These are phyloP conservation scores for Sclerotinia subarctica DNA, from an alignment of 2,329 filamentous ascomycete species.

Conservation along the genomic window DNA sequence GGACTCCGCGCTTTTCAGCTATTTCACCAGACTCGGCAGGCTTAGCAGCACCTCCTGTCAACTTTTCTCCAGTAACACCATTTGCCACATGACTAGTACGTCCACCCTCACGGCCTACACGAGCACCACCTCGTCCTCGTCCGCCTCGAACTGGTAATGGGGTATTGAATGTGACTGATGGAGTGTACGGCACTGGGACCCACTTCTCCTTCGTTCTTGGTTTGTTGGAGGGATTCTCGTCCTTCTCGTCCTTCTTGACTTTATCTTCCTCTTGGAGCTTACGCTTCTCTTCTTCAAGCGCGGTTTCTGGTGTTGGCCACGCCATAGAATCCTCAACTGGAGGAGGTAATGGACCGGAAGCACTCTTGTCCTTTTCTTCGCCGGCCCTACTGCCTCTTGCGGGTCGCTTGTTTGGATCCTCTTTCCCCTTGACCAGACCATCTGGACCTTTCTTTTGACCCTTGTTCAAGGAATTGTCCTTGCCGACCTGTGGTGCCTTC, in stretches of 20 bases:
- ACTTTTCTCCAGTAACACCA: conserved; percentile 34
- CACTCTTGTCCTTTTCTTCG: conserved; percentile 38
- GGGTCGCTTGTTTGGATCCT: conserved; percentile 36
- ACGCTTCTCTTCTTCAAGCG: conserved; percentile 72
- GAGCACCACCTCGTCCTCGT: conserved; percentile 44
- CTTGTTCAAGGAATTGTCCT: conserved; percentile 40
- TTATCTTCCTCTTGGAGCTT: conserved; percentile 68
- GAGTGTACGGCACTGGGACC: conserved; percentile 78
- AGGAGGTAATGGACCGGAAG: conserved; percentile 49
- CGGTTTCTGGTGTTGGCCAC: conserved; percentile 89
- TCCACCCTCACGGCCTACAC: conserved; percentile 43
- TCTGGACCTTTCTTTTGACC: conserved; percentile 44
- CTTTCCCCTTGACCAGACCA: conserved; percentile 33
- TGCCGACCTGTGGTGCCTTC: conserved; percentile 34
- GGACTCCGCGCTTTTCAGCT: conserved; percentile 29
- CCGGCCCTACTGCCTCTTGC: conserved; percentile 33
- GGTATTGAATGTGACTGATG: conserved; percentile 82
- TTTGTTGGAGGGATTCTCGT: conserved; percentile 53
- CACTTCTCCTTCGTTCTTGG: conserved; percentile 74
- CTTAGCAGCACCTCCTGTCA: conserved; percentile 22
- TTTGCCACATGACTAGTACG: conserved; percentile 37
- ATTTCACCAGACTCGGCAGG: conserved; percentile 23
- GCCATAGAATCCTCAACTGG: conserved; percentile 71
- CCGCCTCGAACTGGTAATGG: conserved; percentile 65
- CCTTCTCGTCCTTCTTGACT: conserved; percentile 60